A percentile compares a stretch with the other conserved stretches of the same genome.
These are phyloP conservation scores for Parsonsia alboflavescens DNA, from an alignment of 257 asterid species.

Conservation along the genomic window DNA sequence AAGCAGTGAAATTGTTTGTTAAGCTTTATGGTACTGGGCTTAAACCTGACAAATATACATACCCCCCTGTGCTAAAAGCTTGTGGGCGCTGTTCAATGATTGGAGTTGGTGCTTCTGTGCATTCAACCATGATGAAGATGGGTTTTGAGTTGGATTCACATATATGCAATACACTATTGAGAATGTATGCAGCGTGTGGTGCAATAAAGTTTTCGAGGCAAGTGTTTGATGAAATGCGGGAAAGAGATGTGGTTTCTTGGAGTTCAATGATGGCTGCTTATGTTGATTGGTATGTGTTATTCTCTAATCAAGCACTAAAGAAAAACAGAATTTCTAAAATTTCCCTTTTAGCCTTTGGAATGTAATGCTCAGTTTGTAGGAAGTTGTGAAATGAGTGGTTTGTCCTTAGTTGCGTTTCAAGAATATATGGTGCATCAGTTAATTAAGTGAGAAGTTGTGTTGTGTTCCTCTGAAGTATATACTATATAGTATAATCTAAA, in stretches of 20 bases:
- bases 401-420: too few species aligned
- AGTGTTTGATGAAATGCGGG: slow-evolving; percentile 62
- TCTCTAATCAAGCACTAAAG: neutral
- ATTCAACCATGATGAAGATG: slow-evolving; percentile 42
- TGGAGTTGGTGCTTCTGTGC: slow-evolving; percentile 48
- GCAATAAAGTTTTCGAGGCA: slow-evolving; percentile 26
- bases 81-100: slow-evolving; percentile 57
- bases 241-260: slow-evolving; percentile 69
- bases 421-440: too few species aligned
- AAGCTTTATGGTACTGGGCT: slow-evolving; percentile 26
- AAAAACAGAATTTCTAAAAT: neutral
- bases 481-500: neutral
- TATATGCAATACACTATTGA: slow-evolving; percentile 49
- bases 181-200: slow-evolving; percentile 46
- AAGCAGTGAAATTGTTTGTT: slow-evolving; percentile 38
- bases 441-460: neutral
- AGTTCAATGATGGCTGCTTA: slow-evolving; percentile 71
- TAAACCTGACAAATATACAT: slow-evolving; percentile 44
- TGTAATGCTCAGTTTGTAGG: neutral
- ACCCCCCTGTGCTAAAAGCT: slow-evolving; percentile 58
- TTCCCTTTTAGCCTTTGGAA: neutral
- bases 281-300: slow-evolving; percentile 48
- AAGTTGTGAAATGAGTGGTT: neutral
- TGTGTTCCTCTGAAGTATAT: neutral
- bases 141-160: slow-evolving; percentile 45